Percentiles rank a stretch among this genome's conserved stretches.
These are phyloP conservation scores for Scenedesmus sp. DNA, from an alignment of 163 green algal species.

Conservation along the genomic window DNA sequence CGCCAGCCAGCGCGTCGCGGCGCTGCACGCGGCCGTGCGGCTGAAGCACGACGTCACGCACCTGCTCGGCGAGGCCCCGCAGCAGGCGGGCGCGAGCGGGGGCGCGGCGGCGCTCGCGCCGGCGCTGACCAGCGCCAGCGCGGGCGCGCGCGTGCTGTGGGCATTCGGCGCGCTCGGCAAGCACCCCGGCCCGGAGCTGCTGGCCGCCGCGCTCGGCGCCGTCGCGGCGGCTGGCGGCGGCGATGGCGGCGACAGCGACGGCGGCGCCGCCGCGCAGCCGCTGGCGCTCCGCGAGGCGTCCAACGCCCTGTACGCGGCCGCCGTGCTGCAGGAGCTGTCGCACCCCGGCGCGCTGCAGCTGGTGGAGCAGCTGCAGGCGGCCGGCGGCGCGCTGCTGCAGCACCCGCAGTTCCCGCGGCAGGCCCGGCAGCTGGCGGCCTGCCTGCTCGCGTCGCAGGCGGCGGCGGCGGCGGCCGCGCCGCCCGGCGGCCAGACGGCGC, in stretches of 20 bases:
- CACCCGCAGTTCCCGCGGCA: slow-evolving; percentile 25
- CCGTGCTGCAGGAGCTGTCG: slow-evolving; percentile 30
- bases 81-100: neutral
- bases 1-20: neutral
- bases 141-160: slow-evolving; percentile 6
- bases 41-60: neutral
- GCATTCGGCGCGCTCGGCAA: slow-evolving; percentile 22
- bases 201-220: neutral
- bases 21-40: slow-evolving; percentile 6
- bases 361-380: slow-evolving; percentile 1
- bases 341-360: slow-evolving; percentile 27
- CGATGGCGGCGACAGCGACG: neutral
- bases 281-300: slow-evolving; percentile 32
- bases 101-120: slow-evolving; percentile 7
- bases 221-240: slow-evolving; percentile 2
- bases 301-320: slow-evolving; percentile 31
- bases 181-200: slow-evolving; percentile 13
- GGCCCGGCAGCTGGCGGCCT: slow-evolving; percentile 15
- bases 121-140: neutral
- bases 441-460: slow-evolving; percentile 18
- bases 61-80: slow-evolving; percentile 1
- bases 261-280: neutral
- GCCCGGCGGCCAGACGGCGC: too few species aligned
- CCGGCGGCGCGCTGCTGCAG: slow-evolving; percentile 6
- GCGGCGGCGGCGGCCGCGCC: neutral